phyloP scores from a whole-genome alignment of 768 basidiomycete genomes.

The Kwoniella sp. region DNA sequence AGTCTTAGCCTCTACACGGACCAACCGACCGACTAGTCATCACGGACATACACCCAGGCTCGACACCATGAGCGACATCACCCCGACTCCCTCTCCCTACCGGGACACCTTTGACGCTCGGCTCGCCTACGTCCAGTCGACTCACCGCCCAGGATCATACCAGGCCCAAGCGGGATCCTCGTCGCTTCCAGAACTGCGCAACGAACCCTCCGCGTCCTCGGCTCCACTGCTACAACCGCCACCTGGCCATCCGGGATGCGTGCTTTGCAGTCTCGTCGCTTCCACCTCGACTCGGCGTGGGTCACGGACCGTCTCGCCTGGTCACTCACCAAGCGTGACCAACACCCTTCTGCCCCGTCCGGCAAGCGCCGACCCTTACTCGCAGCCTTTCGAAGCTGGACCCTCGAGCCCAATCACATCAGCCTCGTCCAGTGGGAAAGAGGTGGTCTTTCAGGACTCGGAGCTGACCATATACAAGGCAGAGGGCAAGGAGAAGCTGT shows the following conservation, averaged over 20 bases:
- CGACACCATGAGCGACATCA: background rate
- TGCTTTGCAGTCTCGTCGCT: conserved; percentile 7
- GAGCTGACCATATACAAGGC: conserved; percentile 34
- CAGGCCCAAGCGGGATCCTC: background rate
- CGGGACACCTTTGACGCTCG: background rate
- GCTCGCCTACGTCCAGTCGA: background rate
- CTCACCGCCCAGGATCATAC: background rate
- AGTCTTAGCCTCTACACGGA: too few species aligned
- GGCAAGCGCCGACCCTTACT: background rate
- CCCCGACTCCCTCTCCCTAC: background rate
- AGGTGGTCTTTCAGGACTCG: conserved; percentile 28
- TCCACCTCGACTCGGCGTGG: background rate
- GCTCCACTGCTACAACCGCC: background rate
- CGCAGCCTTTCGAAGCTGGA: conserved; percentile 1
- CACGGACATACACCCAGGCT: too few species aligned
- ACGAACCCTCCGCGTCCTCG: too few species aligned
- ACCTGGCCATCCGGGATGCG: conserved; percentile 4
- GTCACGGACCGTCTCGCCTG: background rate
- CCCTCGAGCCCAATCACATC: background rate
- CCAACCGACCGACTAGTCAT: too few species aligned
- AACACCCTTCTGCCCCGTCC: conserved; percentile 1
- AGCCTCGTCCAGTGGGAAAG: conserved; percentile 3
- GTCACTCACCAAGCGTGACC: background rate
- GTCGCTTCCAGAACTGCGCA: too few species aligned
- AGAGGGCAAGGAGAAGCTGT: conserved; percentile 30